Base-by-base conservation (phyloP, 768 basidiomycete species). In the Pleurotus djamor region DNA sequence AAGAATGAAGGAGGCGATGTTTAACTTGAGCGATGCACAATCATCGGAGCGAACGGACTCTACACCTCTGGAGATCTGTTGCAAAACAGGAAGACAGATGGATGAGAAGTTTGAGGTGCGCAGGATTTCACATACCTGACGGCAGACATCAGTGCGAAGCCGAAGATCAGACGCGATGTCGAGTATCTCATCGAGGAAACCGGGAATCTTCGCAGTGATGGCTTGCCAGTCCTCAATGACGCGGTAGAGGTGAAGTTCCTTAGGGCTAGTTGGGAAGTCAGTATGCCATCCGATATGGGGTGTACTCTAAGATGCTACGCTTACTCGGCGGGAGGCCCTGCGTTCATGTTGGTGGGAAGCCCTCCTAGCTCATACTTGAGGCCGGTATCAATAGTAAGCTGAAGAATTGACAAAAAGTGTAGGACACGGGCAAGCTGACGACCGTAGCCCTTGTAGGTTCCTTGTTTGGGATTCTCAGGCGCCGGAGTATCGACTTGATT, bases 101-200 rank as follows among this genome's bases (percentile, higher is more conserved):
- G 16, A 17, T 45, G 56, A 28, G 35, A 33, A 10, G 32, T n/a
- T n/a, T n/a, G 4, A 10, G 34, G 14, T 52, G 33, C n/a, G n/a
- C n/a, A n/a, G n/a, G n/a, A n/a, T 6, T 33, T 34, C 1, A 52
- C 59, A 8, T 43, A 52, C 59, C 10, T 52, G 36, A 21, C 35
- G 36, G 8, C 43, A 43, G 28, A 52, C 17, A 7, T 21, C 14
- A 17, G 52, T 34, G 12, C 50, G 17, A 4, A 37, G 47, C 9
- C 6, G 9, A 0, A 35, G 37, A 38, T 32, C 41, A 5, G 50
- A 8, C 7, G 16, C 37, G 28, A 58, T 17, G 17, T 51, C 41
- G n/a, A 59, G 34, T 37, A 59, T 59, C 36, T 43, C 41, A 4
- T 59, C 59, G 3, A 37, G 12, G 35, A 59, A 59, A 28, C 59